Conservation (phyloP, 2,329 filamentous ascomycete species). For the Rachicladosporium sp. region DNA sequence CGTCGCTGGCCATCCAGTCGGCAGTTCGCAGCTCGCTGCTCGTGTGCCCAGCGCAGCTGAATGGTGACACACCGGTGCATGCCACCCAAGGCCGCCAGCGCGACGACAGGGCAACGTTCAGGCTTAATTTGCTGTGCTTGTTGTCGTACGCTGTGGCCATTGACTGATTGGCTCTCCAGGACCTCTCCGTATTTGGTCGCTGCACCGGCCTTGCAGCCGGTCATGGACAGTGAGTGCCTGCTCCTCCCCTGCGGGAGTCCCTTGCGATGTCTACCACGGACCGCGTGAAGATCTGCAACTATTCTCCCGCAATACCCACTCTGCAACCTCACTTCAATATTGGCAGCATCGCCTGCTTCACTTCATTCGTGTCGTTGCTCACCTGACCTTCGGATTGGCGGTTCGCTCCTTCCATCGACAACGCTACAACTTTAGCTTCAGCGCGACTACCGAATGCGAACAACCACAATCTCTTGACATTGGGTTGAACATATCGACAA, state of each 20-base stretch:
- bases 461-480: background rate
- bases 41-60: too few species aligned
- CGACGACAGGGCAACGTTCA: too few species aligned
- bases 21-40: too few species aligned
- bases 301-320: slow-evolving; percentile 3
- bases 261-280: background rate
- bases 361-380: slow-evolving; percentile 2
- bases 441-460: too few species aligned
- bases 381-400: background rate
- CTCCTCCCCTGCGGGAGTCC: background rate
- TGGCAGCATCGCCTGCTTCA: background rate
- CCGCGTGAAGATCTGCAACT: background rate
- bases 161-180: slow-evolving; percentile 3
- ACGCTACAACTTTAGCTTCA: background rate
- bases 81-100: too few species aligned
- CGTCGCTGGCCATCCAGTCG: too few species aligned
- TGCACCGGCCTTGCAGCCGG: slow-evolving; percentile 5
- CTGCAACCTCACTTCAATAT: background rate
- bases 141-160: too few species aligned
- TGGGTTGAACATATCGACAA: slow-evolving; percentile 2
- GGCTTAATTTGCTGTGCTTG: too few species aligned
- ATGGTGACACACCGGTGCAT: too few species aligned
- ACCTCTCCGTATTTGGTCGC: slow-evolving; percentile 6
- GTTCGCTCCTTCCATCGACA: background rate
- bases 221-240: background rate